A percentile compares a stretch with the other conserved stretches of the same genome.
Evolutionary conservation across 805 yeast genomes (phyloP).

Genomic region (Yamadazyma paraphyllophila): DNA sequence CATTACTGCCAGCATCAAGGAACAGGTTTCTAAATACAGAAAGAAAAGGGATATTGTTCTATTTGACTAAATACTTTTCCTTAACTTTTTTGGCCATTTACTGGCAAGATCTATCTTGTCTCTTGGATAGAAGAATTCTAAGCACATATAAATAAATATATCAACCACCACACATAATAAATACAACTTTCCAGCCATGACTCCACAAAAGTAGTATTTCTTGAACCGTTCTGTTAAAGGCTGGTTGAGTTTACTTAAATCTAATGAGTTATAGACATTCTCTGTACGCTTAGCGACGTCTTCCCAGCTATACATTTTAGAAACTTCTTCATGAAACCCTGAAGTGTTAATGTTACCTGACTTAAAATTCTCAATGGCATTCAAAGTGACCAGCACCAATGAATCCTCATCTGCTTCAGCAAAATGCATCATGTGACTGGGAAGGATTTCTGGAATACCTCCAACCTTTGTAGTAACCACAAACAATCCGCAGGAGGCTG

Average conservation of each 20-base stretch:
- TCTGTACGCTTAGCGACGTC: conserved; percentile 88
- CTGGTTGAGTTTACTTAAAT: conserved; percentile 42
- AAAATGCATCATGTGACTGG: conserved; percentile 87
- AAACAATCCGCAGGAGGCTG: conserved; percentile 90
- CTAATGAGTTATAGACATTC: conserved; percentile 61
- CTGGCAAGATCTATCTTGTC: conserved; percentile 66
- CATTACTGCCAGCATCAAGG: conserved; percentile 18
- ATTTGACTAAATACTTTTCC: conserved; percentile 1
- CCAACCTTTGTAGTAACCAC: conserved; percentile 97
- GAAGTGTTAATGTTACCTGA: conserved; percentile 65
- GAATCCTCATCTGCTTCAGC: conserved; percentile 87
- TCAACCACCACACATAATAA: conserved; percentile 81
- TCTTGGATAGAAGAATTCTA: conserved; percentile 72
- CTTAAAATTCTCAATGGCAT: conserved; percentile 64
- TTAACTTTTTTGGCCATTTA: conserved; percentile 66
- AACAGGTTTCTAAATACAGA: conserved; percentile 13
- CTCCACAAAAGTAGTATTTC: conserved; percentile 66
- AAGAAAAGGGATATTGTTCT: neutral
- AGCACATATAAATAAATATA: conserved; percentile 54
- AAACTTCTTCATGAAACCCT: conserved; percentile 73
- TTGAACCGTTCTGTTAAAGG: conserved; percentile 58
- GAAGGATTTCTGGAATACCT: conserved; percentile 95
- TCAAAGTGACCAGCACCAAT: conserved; percentile 63
- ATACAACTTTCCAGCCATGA: conserved; percentile 84
- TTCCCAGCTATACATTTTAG: conserved; percentile 86